Base-by-base conservation (phyloP, 2,329 filamentous ascomycete genomes). In the Fusarium sp. region DNA sequence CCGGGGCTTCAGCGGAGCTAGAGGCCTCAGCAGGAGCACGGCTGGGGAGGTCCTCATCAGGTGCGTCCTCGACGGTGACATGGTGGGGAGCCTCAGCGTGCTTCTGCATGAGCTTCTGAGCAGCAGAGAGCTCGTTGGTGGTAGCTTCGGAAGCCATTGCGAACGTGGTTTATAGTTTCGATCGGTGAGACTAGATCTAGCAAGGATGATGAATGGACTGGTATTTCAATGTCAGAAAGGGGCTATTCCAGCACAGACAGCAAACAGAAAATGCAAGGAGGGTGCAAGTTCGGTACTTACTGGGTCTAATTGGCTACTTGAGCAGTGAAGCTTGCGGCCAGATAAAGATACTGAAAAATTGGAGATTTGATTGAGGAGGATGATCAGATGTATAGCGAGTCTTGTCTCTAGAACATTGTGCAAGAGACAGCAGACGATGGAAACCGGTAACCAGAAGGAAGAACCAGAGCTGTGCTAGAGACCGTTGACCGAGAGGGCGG, bases 61-160 rank as follows among this genome's bases (percentile, higher is more conserved):
- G 82, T 35, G 85, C 87, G 44, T 97, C 92, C 76, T 97, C 93
- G 65, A 97, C 84, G 21, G 88, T 93, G 65, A 85, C 84, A 70
- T 86, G 83, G 61, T 82, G 82, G 39, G 81, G 77, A 57, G 75
- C 73, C 67, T 83, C 77, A 61, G 74, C 76, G 68, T 91, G 88
- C 75, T 87, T 83, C 72, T 88, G 81, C 71, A 86, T 81, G 61
- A 91, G 84, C 78, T 82, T 84, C 76, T 89, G 84, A 38, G 83
- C 83, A 55, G 81, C 81, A 57, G 83, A 84, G 56, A 80, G 76
- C 73, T 83, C 79, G 42, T 67, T 74, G 53, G 69, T 54, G 49
- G 78, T 75, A 65, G 73, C 57, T 63, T 73, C 72, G 59, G 79
- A 75, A 64, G 80, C 74, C 81, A 82, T 83, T 70, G 52, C 76